Evolutionary conservation across 1,284 basidiomycete species (phyloP).

Genomic region (Golubevia sp.): DNA sequence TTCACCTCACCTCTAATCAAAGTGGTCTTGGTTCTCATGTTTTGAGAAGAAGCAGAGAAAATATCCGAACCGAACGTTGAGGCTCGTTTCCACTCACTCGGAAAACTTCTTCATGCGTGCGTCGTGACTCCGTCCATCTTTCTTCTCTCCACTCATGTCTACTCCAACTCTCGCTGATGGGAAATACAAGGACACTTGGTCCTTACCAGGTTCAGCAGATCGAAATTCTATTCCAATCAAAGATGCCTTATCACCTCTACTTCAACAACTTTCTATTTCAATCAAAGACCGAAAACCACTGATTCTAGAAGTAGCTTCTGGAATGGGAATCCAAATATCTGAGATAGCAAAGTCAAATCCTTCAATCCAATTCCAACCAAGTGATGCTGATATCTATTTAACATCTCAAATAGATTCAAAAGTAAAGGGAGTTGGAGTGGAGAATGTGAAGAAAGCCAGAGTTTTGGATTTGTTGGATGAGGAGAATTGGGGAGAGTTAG

Average conservation of each 20-base stretch:
- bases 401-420: constrained; percentile 15
- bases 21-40: too few species aligned
- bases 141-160: too few species aligned
- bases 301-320: constrained; percentile 29
- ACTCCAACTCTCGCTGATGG: neutral
- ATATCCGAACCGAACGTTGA: too few species aligned
- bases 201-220: constrained; percentile 21
- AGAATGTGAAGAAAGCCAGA: constrained; percentile 19
- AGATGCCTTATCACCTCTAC: constrained; percentile 12
- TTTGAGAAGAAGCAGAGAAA: too few species aligned
- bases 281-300: constrained; percentile 6
- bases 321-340: constrained; percentile 22
- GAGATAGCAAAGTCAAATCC: constrained; percentile 11
- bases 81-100: too few species aligned
- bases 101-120: too few species aligned
- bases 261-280: constrained; percentile 1
- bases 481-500: constrained; percentile 16
- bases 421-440: neutral
- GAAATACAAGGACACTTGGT: constrained; percentile 25
- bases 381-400: constrained; percentile 23
- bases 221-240: constrained; percentile 29
- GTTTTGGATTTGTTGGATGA: constrained; percentile 20
- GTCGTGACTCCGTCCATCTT: too few species aligned
- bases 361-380: constrained; percentile 12
- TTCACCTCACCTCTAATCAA: constrained; percentile 3